Evolutionary conservation across 2,329 filamentous ascomycete species (phyloP).

Genomic region (Penicillium glabrum): DNA sequence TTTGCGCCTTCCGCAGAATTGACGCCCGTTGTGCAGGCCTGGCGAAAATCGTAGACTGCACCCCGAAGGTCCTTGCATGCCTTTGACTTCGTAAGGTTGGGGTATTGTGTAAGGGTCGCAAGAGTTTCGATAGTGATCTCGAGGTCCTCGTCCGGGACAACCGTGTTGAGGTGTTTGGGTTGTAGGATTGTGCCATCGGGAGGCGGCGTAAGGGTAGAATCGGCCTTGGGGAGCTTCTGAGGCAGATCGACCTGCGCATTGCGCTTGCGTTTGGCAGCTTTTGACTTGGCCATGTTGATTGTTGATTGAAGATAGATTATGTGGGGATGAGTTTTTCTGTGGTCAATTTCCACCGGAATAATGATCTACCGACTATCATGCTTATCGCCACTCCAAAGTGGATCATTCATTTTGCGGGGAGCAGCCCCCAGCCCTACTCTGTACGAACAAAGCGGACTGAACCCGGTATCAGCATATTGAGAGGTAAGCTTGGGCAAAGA

Average conservation of each 20-base stretch:
- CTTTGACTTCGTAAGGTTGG: slow-evolving; percentile 66
- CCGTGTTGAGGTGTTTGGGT: slow-evolving; percentile 26
- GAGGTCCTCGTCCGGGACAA: slow-evolving; percentile 57
- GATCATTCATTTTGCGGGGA: neutral
- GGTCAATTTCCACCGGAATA: neutral
- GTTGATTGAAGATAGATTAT: neutral
- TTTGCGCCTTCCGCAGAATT: slow-evolving; percentile 61
- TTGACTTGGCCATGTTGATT: slow-evolving; percentile 27
- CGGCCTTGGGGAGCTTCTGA: slow-evolving; percentile 25
- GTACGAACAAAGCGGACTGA: no score
- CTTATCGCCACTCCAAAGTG: neutral
- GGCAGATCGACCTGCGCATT: slow-evolving; percentile 27
- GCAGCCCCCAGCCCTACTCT: no score
- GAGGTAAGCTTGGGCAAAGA: no score
- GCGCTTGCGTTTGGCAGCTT: slow-evolving; percentile 32
- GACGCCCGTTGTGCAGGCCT: slow-evolving; percentile 66
- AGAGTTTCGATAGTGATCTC: slow-evolving; percentile 68
- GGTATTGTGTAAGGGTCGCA: slow-evolving; percentile 57
- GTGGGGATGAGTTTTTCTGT: slow-evolving; percentile 1
- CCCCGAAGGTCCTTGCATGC: slow-evolving; percentile 65
- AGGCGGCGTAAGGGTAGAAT: slow-evolving; percentile 21
- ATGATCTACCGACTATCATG: neutral
- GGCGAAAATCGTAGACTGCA: slow-evolving; percentile 68
- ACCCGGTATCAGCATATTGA: no score
- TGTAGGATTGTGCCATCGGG: slow-evolving; percentile 25